Percentiles rank a stretch among this genome's conserved stretches.
Evolutionary conservation across 1,284 basidiomycete species (phyloP).

Genomic region (Ganoderma lucidum): DNA sequence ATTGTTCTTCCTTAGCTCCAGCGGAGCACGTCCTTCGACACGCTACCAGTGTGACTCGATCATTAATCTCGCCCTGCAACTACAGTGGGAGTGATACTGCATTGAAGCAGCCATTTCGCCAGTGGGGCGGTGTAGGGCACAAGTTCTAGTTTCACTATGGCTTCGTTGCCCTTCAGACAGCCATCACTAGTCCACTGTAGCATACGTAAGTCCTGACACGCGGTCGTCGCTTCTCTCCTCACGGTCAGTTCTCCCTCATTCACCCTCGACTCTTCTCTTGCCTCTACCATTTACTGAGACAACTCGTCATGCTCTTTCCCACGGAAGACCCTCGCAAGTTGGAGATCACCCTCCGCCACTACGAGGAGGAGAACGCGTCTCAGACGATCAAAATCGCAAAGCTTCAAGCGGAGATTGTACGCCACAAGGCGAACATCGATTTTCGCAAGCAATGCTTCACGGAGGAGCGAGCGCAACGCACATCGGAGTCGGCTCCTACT

Average conservation of each 20-base stretch:
- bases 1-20: neutral
- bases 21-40: neutral
- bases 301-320: neutral
- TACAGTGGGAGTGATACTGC: neutral
- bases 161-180: neutral
- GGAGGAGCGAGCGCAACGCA: neutral
- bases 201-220: neutral
- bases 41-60: neutral
- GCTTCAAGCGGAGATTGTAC: neutral
- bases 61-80: neutral
- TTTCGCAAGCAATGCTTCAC: neutral
- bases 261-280: neutral
- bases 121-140: neutral
- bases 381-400: neutral
- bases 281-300: neutral
- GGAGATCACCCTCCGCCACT: neutral
- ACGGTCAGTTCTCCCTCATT: neutral
- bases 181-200: neutral
- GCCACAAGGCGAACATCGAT: neutral
- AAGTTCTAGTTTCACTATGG: neutral
- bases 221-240: conserved; percentile 3
- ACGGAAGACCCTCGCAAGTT: neutral
- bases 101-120: neutral
- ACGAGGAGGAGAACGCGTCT: neutral
- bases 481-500: neutral